Evolutionary conservation across 805 yeast genomes (phyloP).

Genomic region (Teunomyces barrocoloradensis): DNA sequence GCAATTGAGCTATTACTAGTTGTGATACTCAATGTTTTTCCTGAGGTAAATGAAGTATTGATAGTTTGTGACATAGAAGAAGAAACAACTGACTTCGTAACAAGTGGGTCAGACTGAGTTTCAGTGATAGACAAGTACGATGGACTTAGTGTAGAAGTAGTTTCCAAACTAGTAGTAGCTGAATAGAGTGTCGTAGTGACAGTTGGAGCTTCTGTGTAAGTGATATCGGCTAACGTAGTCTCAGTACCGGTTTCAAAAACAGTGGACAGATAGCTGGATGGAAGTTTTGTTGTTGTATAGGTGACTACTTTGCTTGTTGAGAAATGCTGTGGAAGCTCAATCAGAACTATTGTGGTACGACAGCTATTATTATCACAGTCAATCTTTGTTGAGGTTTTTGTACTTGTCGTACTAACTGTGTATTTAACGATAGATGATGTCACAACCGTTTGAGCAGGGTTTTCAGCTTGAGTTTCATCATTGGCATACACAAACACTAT

Average conservation of each 20-base stretch:
- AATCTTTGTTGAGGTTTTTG: conserved; percentile 14
- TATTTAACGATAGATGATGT: conserved; percentile 18
- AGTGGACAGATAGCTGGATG: conserved; percentile 11
- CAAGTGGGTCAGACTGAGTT: conserved; percentile 28
- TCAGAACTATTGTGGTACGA: neutral
- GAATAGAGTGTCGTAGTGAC: conserved; percentile 27
- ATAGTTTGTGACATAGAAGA: conserved; percentile 22
- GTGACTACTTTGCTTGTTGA: conserved; percentile 6
- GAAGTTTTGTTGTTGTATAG: conserved; percentile 3
- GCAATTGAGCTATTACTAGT: neutral
- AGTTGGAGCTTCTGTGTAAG: conserved; percentile 21
- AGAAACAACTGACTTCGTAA: conserved; percentile 23
- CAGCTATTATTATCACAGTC: conserved; percentile 5
- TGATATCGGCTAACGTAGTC: conserved; percentile 10
- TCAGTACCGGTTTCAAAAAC: conserved; percentile 19
- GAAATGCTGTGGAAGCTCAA: conserved; percentile 4
- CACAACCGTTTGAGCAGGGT: conserved; percentile 2
- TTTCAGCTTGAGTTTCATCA: neutral
- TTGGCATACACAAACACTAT: conserved; percentile 29
- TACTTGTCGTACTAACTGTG: conserved; percentile 18
- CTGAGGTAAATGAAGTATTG: conserved; percentile 18
- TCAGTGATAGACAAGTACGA: conserved; percentile 17
- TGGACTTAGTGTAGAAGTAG: conserved; percentile 18
- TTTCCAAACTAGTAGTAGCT: conserved; percentile 24
- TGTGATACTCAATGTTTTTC: conserved; percentile 9